A percentile compares a stretch with the other conserved stretches of the same genome.
These are phyloP conservation scores for Sodiomyces alkalinus DNA, from an alignment of 2,329 filamentous ascomycete genomes.

Conservation along the genomic window DNA sequence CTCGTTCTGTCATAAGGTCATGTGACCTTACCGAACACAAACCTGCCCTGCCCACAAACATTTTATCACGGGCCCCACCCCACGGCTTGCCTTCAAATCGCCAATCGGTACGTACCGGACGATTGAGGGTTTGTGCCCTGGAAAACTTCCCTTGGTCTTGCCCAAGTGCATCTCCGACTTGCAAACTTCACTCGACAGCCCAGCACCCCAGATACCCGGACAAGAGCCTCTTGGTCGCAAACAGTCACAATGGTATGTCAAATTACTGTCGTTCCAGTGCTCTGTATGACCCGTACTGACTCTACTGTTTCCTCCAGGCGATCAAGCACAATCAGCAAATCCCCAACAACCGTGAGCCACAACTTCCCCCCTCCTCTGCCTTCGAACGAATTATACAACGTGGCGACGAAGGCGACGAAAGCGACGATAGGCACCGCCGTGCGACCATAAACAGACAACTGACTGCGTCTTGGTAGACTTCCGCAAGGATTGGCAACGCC, in stretches of 20 bases:
- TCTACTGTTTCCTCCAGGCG: slow-evolving; percentile 33
- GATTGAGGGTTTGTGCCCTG: no score
- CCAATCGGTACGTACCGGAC: neutral
- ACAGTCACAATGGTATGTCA: slow-evolving; percentile 37
- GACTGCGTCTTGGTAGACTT: slow-evolving; percentile 50
- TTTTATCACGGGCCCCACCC: no score
- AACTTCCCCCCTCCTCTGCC: slow-evolving; percentile 13
- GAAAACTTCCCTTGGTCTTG: no score
- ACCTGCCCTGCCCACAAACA: no score
- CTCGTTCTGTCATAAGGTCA: no score
- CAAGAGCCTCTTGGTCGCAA: slow-evolving; percentile 30
- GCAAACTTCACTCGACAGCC: no score
- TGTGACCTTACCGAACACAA: no score
- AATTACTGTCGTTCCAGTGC: slow-evolving; percentile 5
- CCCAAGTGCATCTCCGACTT: no score
- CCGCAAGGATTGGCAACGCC: slow-evolving; percentile 99
- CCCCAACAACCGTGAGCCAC: slow-evolving; percentile 85
- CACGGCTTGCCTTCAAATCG: no score
- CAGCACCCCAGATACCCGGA: no score
- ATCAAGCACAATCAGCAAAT: slow-evolving; percentile 99
- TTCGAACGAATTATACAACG: slow-evolving; percentile 11
- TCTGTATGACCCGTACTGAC: slow-evolving; percentile 2
- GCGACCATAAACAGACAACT: slow-evolving; percentile 25
- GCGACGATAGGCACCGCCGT: slow-evolving; percentile 16
- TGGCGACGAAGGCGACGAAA: slow-evolving; percentile 12